Conservation (phyloP, 2,329 filamentous ascomycete genomes). For the Apiospora koreana region DNA sequence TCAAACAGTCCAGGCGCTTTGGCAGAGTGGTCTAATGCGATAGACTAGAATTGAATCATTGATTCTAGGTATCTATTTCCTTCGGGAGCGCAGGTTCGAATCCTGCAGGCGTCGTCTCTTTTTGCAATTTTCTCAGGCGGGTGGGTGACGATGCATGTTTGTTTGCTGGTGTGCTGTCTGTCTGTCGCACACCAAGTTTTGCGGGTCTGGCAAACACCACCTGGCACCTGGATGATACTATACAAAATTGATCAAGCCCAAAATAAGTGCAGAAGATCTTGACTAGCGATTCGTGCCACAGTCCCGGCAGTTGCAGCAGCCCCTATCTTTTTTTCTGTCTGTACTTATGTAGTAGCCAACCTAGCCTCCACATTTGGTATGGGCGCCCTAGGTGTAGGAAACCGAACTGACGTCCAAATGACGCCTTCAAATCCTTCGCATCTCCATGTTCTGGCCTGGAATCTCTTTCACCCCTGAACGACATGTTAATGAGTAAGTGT, state of each 20-base stretch:
- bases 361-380: too few relatives aligned
- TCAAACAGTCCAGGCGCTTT: not conserved
- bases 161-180: not conserved
- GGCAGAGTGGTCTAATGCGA: slow-evolving; percentile 6
- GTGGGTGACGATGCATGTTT: not conserved
- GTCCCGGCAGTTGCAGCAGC: too few relatives aligned
- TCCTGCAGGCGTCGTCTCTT: not conserved
- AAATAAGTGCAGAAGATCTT: too few relatives aligned
- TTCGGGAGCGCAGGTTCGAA: slow-evolving; percentile 8
- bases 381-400: too few relatives aligned
- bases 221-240: too few relatives aligned
- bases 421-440: not conserved
- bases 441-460: not conserved
- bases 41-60: not conserved
- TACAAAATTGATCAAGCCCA: too few relatives aligned
- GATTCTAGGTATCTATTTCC: slow-evolving; percentile 8
- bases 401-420: too few relatives aligned
- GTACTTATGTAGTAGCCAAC: too few relatives aligned
- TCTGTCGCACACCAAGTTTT: not conserved
- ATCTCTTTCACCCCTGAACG: slow-evolving; percentile 9
- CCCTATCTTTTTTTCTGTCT: too few relatives aligned
- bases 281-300: too few relatives aligned
- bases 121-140: not conserved
- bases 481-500: not conserved
- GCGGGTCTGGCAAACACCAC: too few relatives aligned